Percentiles rank a stretch among this genome's conserved stretches.
Conservation (phyloP, 208 protist species). For the Jaenimonas drosophilae region DNA sequence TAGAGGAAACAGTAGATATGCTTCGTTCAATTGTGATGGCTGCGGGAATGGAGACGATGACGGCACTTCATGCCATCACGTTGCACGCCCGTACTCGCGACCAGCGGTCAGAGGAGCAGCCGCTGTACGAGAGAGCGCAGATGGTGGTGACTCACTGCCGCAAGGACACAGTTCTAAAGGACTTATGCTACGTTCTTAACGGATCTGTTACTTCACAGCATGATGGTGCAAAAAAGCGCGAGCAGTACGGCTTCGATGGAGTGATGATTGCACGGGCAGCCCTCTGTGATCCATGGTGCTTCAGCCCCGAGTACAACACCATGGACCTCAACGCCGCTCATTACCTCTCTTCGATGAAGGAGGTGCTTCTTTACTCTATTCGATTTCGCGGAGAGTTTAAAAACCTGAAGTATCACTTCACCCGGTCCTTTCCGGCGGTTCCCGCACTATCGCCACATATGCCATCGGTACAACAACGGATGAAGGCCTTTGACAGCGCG, state of each 20-base stretch:
- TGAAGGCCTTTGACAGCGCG: no score
- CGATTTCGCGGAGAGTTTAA: slow-evolving; percentile 58
- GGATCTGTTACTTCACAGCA: slow-evolving; percentile 35
- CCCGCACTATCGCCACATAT: slow-evolving; percentile 48
- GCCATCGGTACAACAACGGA: slow-evolving; percentile 47
- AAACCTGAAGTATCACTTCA: slow-evolving; percentile 87
- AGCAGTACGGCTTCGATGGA: slow-evolving; percentile 58
- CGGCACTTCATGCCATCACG: slow-evolving; percentile 70
- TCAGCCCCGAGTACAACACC: slow-evolving; percentile 13
- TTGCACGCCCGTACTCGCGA: slow-evolving; percentile 70
- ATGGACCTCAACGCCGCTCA: not conserved
- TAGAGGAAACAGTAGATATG: slow-evolving; percentile 57
- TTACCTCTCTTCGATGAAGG: slow-evolving; percentile 22
- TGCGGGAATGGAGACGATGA: slow-evolving; percentile 12
- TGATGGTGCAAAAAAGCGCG: slow-evolving; percentile 28
- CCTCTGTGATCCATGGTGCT: slow-evolving; percentile 89
- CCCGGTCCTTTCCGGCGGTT: slow-evolving; percentile 60
- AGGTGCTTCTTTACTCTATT: slow-evolving; percentile 41
- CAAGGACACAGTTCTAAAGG: slow-evolving; percentile 11
- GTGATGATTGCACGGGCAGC: slow-evolving; percentile 96
- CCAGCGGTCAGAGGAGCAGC: slow-evolving; percentile 40
- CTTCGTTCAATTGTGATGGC: slow-evolving; percentile 35
- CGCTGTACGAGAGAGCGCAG: slow-evolving; percentile 46
- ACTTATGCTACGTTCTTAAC: slow-evolving; percentile 65
- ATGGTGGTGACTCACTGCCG: slow-evolving; percentile 31